Base-by-base conservation (phyloP, 441 rosid genomes). In the Biscutella laevigata region DNA sequence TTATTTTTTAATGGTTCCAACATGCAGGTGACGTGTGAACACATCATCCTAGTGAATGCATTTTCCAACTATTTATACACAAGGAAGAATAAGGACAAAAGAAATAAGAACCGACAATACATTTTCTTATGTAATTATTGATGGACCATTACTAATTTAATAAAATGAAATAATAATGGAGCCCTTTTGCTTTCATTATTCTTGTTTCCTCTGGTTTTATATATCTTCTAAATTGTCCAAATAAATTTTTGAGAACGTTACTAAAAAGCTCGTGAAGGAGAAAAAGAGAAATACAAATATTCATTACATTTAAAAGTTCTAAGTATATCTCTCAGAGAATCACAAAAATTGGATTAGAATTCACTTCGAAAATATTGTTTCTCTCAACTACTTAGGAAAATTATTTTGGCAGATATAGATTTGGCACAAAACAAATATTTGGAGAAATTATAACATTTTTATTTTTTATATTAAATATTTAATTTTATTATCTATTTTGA, bases 11-110 rank as follows among this genome's bases (percentile, higher is more conserved):
- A 29, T 15, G 28, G 19, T 33, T 34, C 21, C 63, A 53, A 39
- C 64, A 50, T 27, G 16, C 19, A 15, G 22, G 4, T 64, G 69
- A 57, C 69, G 59, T 57, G 54, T 65, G 22, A 35, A 12, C 40
- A 42, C 59, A 43, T 65, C 64, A 57, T 57, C 42, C 35, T 64
- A 26, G 32, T 53, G 27, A 38, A 30, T 9, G 48, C 29, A 9
- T 29, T 44, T 2, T 30, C 10, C 9, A 5, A 29, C 9, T 33
- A 7, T 44, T 20, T 37, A 10, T 15, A n/a, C 22, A 37, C 16
- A 53, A 54, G 38, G 24, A 45, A 32, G 10, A 32, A 40, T 56
- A 32, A 39, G 4, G 62, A 64, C 58, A 49, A 48, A 48, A 17
- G 3, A 57, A 48, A 29, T 22, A 30, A 57, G 59, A 51, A 42